Conservation (phyloP, 768 basidiomycete genomes). For the Porphyrellus cyaneotinctus region DNA sequence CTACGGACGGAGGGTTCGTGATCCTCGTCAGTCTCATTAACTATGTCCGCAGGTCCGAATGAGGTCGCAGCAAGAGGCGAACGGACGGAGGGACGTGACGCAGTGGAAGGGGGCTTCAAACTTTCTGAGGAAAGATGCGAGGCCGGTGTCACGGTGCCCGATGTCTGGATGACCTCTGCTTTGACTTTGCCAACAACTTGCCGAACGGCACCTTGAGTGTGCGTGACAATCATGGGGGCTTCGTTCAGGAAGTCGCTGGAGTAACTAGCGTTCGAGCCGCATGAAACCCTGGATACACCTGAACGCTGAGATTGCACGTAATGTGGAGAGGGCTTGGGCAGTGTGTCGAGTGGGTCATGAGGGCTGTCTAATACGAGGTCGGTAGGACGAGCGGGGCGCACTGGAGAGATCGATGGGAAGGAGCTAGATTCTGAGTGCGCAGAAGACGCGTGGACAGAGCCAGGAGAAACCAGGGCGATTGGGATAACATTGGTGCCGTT, state of each 20-base stretch:
- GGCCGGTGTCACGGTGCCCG: constrained; percentile 35
- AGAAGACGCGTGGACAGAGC: constrained; percentile 36
- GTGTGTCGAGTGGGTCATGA: constrained; percentile 52
- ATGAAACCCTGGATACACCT: constrained; percentile 59
- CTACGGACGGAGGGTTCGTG: constrained; percentile 23
- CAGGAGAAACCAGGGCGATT: constrained; percentile 72
- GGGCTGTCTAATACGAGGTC: constrained; percentile 62
- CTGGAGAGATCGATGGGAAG: constrained; percentile 36
- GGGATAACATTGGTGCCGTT: constrained; percentile 84
- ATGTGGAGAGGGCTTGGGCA: constrained; percentile 34
- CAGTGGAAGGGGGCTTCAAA: constrained; percentile 37
- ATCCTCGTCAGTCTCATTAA: constrained; percentile 42
- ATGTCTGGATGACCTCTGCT: constrained; percentile 71
- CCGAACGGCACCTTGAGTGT: constrained; percentile 55
- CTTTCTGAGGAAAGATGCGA: constrained; percentile 32
- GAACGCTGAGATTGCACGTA: constrained; percentile 52
- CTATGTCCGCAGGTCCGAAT: constrained; percentile 66
- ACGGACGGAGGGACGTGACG: constrained; percentile 43
- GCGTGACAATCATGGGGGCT: constrained; percentile 77
- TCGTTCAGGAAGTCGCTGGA: constrained; percentile 78
- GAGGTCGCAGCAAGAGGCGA: constrained; percentile 70
- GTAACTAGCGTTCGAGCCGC: constrained; percentile 70
- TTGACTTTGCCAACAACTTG: constrained; percentile 75
- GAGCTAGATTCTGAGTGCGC: constrained; percentile 30
- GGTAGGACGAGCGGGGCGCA: constrained; percentile 54